Percentiles rank a stretch among this genome's conserved stretches.
phyloP scores from a whole-genome alignment of 768 basidiomycete genomes.

The Macrolepiota dolichaula region DNA sequence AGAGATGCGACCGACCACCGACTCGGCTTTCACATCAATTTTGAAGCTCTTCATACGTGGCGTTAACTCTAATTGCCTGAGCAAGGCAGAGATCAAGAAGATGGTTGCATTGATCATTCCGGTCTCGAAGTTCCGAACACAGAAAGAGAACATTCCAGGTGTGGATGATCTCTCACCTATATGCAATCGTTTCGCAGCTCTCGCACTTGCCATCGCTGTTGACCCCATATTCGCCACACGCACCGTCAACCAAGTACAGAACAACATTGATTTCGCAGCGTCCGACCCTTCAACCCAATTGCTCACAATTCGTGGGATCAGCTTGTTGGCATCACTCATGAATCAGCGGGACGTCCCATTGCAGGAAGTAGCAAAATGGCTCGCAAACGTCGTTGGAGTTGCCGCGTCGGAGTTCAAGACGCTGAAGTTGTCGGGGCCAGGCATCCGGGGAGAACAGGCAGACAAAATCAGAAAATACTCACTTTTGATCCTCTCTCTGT shows the following conservation, averaged over 20 bases:
- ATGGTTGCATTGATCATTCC: conserved; percentile 11
- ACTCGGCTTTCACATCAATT: conserved; percentile 8
- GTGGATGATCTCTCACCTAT: conserved; percentile 10
- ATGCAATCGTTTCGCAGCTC: conserved; percentile 10
- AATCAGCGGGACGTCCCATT: not conserved
- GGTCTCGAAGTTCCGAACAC: conserved; percentile 6
- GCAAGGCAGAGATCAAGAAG: conserved; percentile 8
- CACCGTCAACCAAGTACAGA: conserved; percentile 1
- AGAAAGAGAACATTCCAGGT: conserved; percentile 5
- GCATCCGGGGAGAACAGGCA: not conserved
- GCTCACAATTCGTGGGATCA: conserved; percentile 8
- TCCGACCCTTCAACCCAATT: conserved; percentile 6
- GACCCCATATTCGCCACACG: conserved; percentile 6
- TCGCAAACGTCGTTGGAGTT: not conserved
- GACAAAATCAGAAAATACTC: not conserved
- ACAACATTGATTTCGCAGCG: conserved; percentile 4
- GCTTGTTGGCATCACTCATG: conserved; percentile 1
- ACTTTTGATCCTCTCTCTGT: conserved; percentile 7
- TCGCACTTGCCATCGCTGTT: conserved; percentile 4
- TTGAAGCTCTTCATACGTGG: conserved; percentile 9
- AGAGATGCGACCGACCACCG: not conserved
- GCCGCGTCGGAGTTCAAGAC: not conserved
- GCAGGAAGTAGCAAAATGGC: conserved; percentile 5
- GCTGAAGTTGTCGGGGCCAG: not conserved
- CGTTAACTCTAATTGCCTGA: conserved; percentile 1